A percentile compares a stretch with the other conserved stretches of the same genome.
phyloP scores from a whole-genome alignment of 106 monocot species.

The Platanthera guangdongensis region DNA sequence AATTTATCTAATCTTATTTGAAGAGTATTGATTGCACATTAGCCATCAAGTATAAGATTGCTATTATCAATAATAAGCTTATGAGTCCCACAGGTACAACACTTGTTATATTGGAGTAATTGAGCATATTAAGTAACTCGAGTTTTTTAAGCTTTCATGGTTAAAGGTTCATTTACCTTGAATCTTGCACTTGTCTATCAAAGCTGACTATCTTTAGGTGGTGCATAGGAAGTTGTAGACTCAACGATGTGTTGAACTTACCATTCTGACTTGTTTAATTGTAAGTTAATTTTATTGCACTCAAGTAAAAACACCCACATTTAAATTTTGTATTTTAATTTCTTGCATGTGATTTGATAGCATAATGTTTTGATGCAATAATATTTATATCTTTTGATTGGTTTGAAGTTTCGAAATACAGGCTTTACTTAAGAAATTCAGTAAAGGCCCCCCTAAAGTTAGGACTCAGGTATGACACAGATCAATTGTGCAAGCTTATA shows the following conservation, averaged over 20 bases:
- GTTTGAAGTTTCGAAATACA: slow-evolving; percentile 23
- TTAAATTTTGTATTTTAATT: not conserved
- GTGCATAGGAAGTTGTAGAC: not conserved
- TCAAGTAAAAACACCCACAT: not conserved
- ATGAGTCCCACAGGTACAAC: too few species aligned
- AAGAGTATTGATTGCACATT: too few species aligned
- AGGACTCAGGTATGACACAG: slow-evolving; percentile 72
- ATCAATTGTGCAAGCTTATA: not conserved
- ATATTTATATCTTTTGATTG: slow-evolving; percentile 4
- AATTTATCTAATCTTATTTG: too few species aligned
- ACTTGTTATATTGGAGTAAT: not conserved
- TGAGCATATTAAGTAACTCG: not conserved
- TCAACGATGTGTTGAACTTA: not conserved
- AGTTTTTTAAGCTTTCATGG: not conserved
- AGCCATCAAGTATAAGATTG: too few species aligned
- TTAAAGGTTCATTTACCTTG: not conserved
- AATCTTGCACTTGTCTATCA: not conserved
- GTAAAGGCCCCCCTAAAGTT: slow-evolving; percentile 80
- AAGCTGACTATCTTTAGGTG: not conserved
- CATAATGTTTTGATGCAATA: not conserved
- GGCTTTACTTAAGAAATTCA: slow-evolving; percentile 75
- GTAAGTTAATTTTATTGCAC: too few species aligned
- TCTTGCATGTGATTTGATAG: not conserved
- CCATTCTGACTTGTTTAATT: too few species aligned
- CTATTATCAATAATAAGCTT: too few species aligned